phyloP scores from a whole-genome alignment of 108 stramenopile species.

The Conticribra weissflogii region DNA sequence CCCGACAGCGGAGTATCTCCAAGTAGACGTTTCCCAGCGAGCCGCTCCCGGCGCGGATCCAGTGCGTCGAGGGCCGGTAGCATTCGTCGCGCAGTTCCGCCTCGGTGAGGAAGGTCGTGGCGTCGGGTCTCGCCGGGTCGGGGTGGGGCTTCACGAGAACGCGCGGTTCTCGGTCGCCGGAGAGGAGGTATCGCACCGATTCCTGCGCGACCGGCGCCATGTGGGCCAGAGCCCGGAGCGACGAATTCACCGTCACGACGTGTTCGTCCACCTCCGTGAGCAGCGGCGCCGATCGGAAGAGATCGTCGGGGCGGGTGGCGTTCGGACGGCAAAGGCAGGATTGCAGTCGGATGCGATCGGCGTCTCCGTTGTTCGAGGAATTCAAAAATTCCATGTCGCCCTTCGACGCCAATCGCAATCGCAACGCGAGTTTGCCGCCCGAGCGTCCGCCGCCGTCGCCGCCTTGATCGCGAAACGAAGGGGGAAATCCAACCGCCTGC shows the following conservation, averaged over 20 bases:
- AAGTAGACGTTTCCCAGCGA: slow-evolving; percentile 1
- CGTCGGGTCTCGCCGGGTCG: slow-evolving; percentile 51
- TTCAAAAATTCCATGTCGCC: slow-evolving; percentile 54
- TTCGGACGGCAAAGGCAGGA: too few species aligned
- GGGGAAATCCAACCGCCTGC: too few species aligned
- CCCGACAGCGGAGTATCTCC: too few species aligned
- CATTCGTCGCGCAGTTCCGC: slow-evolving; percentile 57
- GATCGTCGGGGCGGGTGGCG: too few species aligned
- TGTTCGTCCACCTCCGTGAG: slow-evolving; percentile 65
- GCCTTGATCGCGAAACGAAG: too few species aligned
- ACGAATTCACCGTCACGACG: slow-evolving; percentile 32
- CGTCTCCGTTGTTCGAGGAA: too few species aligned
- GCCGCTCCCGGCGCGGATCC: slow-evolving; percentile 68
- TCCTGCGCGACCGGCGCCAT: slow-evolving; percentile 35
- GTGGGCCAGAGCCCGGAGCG: slow-evolving; percentile 41
- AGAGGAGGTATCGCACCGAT: slow-evolving; percentile 32
- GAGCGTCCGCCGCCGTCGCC: too few species aligned
- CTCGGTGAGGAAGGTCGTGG: slow-evolving; percentile 56
- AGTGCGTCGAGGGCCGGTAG: slow-evolving; percentile 53
- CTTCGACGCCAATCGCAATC: slow-evolving; percentile 63
- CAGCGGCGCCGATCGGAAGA: slow-evolving; percentile 33
- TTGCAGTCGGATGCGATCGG: slow-evolving; percentile 5
- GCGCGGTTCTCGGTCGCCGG: slow-evolving; percentile 17
- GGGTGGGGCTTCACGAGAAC: slow-evolving; percentile 69
- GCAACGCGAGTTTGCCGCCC: slow-evolving; percentile 58